Conservation (phyloP, 176 grass and related monocot genomes). For the Musa schizocarpa region DNA sequence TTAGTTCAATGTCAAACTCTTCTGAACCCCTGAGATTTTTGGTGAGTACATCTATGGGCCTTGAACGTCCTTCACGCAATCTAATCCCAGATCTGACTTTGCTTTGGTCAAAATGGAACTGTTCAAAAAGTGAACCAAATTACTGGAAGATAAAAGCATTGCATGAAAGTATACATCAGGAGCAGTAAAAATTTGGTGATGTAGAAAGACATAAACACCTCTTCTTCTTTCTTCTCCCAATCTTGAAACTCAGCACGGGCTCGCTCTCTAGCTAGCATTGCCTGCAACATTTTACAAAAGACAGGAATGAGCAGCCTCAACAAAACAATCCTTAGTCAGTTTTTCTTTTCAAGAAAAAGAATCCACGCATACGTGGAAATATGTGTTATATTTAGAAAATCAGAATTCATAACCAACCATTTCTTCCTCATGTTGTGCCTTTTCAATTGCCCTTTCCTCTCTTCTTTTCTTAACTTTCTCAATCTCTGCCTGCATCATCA, state of each 20-base stretch:
- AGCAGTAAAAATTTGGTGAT: neutral
- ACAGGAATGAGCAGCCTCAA: neutral
- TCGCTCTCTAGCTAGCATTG: conserved; percentile 79
- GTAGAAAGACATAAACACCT: conserved; percentile 35
- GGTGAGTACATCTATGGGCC: conserved; percentile 91
- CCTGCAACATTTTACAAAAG: conserved; percentile 37
- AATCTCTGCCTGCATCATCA: conserved; percentile 71
- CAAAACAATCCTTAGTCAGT: neutral
- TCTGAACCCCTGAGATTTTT: conserved; percentile 76
- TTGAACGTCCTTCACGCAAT: conserved; percentile 82
- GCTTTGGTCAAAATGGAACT: conserved; percentile 99
- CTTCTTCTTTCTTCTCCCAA: conserved; percentile 99
- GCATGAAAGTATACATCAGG: neutral
- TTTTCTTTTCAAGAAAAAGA: neutral
- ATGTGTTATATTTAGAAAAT: neutral
- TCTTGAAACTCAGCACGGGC: conserved; percentile 92
- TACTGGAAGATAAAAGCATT: conserved; percentile 3
- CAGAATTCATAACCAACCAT: conserved; percentile 46
- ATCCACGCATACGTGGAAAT: neutral
- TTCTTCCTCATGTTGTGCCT: conserved; percentile 95
- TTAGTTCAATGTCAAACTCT: conserved; percentile 83
- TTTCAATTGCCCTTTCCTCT: conserved; percentile 94
- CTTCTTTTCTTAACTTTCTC: conserved; percentile 99
- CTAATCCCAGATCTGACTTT: conserved; percentile 95
- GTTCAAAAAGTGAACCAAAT: conserved; percentile 14